These are phyloP conservation scores for Conticribra guillardii DNA, from an alignment of 108 stramenopile species.

Conservation along the genomic window DNA sequence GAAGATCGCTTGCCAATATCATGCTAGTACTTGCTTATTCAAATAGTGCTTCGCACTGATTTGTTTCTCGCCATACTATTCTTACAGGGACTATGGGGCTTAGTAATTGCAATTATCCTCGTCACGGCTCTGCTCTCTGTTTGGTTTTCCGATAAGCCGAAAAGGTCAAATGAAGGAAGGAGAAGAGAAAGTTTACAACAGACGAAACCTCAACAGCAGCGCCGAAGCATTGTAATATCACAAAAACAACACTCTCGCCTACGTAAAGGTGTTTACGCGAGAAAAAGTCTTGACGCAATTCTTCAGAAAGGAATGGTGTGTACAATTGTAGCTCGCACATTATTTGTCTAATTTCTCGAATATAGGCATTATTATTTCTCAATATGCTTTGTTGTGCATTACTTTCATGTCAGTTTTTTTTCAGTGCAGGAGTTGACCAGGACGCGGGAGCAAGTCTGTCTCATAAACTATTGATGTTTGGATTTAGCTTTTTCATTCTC, in stretches of 20 bases:
- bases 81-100: not conserved
- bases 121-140: not conserved
- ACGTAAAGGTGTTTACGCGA: not conserved
- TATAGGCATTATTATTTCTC: too few relatives aligned
- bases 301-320: not conserved
- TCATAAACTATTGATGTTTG: slow-evolving; percentile 20
- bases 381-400: too few relatives aligned
- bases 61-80: not conserved
- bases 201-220: too few relatives aligned
- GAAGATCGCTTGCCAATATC: too few relatives aligned
- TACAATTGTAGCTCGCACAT: too few relatives aligned
- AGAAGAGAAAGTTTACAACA: too few relatives aligned
- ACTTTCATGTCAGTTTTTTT: slow-evolving; percentile 26
- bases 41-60: too few relatives aligned
- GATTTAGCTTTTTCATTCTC: slow-evolving; percentile 20
- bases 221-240: not conserved
- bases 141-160: not conserved
- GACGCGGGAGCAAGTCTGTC: slow-evolving; percentile 13
- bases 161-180: too few relatives aligned
- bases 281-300: not conserved
- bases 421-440: slow-evolving; percentile 20
- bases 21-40: too few relatives aligned
- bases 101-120: not conserved
- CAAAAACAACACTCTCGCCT: not conserved
- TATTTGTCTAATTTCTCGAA: too few relatives aligned